A percentile compares a stretch with the other conserved stretches of the same genome.
Conservation (phyloP, 495 filamentous ascomycete species). For the Penicillium pulvis region DNA sequence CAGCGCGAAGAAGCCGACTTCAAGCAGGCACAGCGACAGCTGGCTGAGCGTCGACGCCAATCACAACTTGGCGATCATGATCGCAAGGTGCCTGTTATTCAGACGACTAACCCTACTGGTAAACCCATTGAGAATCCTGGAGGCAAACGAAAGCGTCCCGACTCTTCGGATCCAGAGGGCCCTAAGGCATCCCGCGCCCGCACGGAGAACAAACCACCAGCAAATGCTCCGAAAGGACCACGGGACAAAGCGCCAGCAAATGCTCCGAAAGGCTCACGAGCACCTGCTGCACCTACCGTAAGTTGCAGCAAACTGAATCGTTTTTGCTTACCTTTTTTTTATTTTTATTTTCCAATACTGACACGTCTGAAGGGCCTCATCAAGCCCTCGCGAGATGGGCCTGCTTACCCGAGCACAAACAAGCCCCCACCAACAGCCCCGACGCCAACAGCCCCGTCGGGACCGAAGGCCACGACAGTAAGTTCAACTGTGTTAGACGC, state of each 20-base stretch:
- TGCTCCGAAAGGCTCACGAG: constrained; percentile 22
- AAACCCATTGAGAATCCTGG: constrained; percentile 19
- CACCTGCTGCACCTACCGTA: constrained; percentile 29
- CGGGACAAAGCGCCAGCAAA: constrained; percentile 18
- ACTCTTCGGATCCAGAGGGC: constrained; percentile 31
- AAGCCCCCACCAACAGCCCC: constrained; percentile 1
- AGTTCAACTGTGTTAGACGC: not conserved
- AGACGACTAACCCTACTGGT: constrained; percentile 28
- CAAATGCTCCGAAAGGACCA: constrained; percentile 25
- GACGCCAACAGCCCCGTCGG: not conserved
- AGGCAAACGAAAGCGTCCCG: constrained; percentile 48
- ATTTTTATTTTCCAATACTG: not conserved
- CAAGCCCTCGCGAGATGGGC: constrained; percentile 42
- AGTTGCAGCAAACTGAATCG: constrained; percentile 11
- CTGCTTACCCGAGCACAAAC: constrained; percentile 28
- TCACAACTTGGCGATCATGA: constrained; percentile 50
- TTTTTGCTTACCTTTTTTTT: not conserved
- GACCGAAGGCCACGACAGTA: not conserved
- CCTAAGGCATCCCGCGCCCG: constrained; percentile 31
- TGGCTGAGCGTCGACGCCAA: constrained; percentile 41
- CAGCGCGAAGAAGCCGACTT: constrained; percentile 36
- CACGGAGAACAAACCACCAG: constrained; percentile 24
- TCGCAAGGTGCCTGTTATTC: constrained; percentile 47
- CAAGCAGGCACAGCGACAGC: constrained; percentile 32
- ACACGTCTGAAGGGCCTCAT: constrained; percentile 34